Conservation (phyloP, 495 filamentous ascomycete species). For the Letharia lupina region DNA sequence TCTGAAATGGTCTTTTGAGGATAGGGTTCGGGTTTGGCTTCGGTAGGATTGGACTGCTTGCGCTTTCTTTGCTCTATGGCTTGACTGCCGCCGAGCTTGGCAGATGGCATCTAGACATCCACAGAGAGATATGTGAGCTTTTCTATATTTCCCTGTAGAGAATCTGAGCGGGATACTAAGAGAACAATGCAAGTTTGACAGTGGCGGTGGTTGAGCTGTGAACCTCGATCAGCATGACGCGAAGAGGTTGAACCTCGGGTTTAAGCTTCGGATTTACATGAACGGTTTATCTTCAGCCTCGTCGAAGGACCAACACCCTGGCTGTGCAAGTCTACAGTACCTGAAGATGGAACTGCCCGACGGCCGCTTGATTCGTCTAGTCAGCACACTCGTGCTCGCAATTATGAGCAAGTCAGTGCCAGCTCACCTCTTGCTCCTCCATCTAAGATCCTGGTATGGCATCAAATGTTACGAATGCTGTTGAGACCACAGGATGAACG, state of each 20-base stretch:
- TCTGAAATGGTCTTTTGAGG: slow-evolving; percentile 44
- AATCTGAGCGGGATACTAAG: background rate
- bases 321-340: too few species aligned
- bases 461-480: too few species aligned
- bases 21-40: slow-evolving; percentile 20
- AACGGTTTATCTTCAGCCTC: too few species aligned
- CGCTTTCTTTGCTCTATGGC: slow-evolving; percentile 29
- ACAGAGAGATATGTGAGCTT: background rate
- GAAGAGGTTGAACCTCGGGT: background rate
- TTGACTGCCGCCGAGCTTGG: slow-evolving; percentile 39
- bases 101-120: slow-evolving; percentile 21
- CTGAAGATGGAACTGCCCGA: too few species aligned
- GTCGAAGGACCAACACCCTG: too few species aligned
- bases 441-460: too few species aligned
- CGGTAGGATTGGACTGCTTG: slow-evolving; percentile 14
- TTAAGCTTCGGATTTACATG: slow-evolving; percentile 1
- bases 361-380: too few species aligned
- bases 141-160: background rate
- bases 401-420: too few species aligned
- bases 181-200: background rate
- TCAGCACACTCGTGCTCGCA: too few species aligned
- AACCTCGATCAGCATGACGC: background rate
- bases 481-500: too few species aligned
- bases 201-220: background rate
- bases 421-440: too few species aligned